Evolutionary conservation across 768 basidiomycete species (phyloP).

Genomic region (Hortiboletus campestris): DNA sequence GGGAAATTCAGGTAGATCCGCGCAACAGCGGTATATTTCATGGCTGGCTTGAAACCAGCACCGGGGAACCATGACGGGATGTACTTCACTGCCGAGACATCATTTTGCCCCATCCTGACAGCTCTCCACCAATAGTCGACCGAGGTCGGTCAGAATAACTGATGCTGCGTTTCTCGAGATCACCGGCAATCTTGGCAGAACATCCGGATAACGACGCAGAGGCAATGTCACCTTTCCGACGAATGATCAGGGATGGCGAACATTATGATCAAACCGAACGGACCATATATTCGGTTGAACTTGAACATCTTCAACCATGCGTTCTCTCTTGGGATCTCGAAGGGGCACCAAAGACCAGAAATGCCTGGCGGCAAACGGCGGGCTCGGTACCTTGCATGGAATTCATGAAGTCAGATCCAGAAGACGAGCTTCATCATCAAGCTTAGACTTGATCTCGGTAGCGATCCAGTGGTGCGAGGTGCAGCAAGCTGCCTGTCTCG

Average conservation of each 20-base stretch:
- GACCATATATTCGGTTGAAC: conserved; percentile 14
- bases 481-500: too few species aligned
- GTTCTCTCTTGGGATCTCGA: conserved; percentile 10
- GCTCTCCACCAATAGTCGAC: conserved; percentile 16
- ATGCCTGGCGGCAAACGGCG: conserved; percentile 16
- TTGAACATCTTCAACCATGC: conserved; percentile 11
- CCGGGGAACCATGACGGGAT: conserved; percentile 24
- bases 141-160: conserved; percentile 37
- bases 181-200: conserved; percentile 38
- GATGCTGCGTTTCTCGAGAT: conserved; percentile 44
- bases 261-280: not conserved
- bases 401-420: not conserved
- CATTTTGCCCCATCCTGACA: conserved; percentile 19
- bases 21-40: conserved; percentile 6
- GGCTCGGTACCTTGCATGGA: not conserved
- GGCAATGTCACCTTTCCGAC: conserved; percentile 12
- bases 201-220: conserved; percentile 24
- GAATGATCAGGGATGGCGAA: not conserved
- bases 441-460: too few species aligned
- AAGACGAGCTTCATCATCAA: not conserved
- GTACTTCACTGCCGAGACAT: conserved; percentile 23
- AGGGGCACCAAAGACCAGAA: conserved; percentile 8
- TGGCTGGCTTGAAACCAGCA: conserved; percentile 17
- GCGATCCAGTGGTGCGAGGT: too few species aligned
- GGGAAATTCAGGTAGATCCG: conserved; percentile 10